Base-by-base conservation (phyloP, 192 early-diverging fungal species). In the Oehlia diaphana region DNA sequence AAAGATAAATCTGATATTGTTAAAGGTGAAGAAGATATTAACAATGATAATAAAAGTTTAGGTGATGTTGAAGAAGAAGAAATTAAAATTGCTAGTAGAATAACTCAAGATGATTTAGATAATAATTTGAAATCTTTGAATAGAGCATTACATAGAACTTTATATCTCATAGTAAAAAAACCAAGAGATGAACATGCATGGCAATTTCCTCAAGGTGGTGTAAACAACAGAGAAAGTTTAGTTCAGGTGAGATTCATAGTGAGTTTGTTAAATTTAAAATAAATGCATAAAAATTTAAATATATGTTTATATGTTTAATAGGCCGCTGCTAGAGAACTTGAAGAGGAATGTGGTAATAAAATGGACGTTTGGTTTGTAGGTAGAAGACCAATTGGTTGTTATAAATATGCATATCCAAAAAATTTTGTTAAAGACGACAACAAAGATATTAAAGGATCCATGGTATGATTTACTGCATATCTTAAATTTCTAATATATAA, bases 341-440 rank as follows among this genome's bases (percentile, higher is more conserved):
- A 84, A 53, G 92, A 92, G 47, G 85, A 86, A 58, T 94, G 93
- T 82, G 96, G 95, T 67, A 82, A 80, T 44, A 83, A 89, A 67
- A 92, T 96, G 91, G 93, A 94, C 78, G 86, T 91, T 21, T 97
- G 95, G 95, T 89, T 93, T 64, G 96, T 97, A 12, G 95, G 95
- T n/a, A 83, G 88, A 72, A 91, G 91, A 23, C 96, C 96, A 4
- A 88, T 96, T 62, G 93, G 94, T 9, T 91, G 94, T 79, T 86
- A 90, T 77, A 83, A 86, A 61, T 89, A 89, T 79, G 37, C 72
- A 4, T 84, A 77, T 72, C 83, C 85, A 4, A 80, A 80, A 58
- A 62, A 74, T 13, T 65, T 75, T 19, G 66, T 14, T 39, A 37
- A 0, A 64, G 35, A 37, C 0, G 63, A 74, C 2, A 2, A 65